Percentiles rank a stretch among this genome's conserved stretches.
These are phyloP conservation scores for Torrubiellomyces zombiae DNA, from an alignment of 2,329 filamentous ascomycete genomes.

Conservation along the genomic window DNA sequence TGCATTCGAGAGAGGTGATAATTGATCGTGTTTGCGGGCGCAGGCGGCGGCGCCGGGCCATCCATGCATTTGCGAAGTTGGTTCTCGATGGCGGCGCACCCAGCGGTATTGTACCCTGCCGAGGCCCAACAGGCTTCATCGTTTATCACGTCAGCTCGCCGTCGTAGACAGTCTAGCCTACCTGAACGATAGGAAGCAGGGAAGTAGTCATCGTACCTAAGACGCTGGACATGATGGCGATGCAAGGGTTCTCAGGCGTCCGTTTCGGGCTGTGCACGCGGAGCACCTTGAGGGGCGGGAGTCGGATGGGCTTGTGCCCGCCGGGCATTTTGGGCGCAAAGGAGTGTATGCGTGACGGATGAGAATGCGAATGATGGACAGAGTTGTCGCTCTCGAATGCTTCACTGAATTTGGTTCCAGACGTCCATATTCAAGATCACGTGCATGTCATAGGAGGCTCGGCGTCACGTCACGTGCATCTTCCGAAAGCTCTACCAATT, in stretches of 20 bases:
- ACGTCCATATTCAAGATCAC: too few species aligned
- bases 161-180: too few species aligned
- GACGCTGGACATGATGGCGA: conserved; percentile 39
- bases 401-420: too few species aligned
- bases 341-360: too few species aligned
- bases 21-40: conserved; percentile 65
- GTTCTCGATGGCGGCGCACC: conserved; percentile 42
- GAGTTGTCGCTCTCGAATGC: too few species aligned
- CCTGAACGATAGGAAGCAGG: neutral
- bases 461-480: too few species aligned
- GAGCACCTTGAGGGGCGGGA: conserved; percentile 38
- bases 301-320: conserved; percentile 33
- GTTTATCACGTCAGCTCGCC: neutral
- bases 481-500: too few species aligned
- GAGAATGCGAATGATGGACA: too few species aligned
- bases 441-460: too few species aligned
- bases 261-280: conserved; percentile 37
- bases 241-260: conserved; percentile 32
- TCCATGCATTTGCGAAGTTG: conserved; percentile 64
- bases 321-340: conserved; percentile 20
- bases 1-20: conserved; percentile 72
- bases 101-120: conserved; percentile 47
- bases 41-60: conserved; percentile 36
- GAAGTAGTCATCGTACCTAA: conserved; percentile 26
- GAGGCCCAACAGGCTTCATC: conserved; percentile 70